Percentiles rank a stretch among this genome's conserved stretches.
Evolutionary conservation across 257 asterid genomes (phyloP).

Genomic region (Primulina eburnea): DNA sequence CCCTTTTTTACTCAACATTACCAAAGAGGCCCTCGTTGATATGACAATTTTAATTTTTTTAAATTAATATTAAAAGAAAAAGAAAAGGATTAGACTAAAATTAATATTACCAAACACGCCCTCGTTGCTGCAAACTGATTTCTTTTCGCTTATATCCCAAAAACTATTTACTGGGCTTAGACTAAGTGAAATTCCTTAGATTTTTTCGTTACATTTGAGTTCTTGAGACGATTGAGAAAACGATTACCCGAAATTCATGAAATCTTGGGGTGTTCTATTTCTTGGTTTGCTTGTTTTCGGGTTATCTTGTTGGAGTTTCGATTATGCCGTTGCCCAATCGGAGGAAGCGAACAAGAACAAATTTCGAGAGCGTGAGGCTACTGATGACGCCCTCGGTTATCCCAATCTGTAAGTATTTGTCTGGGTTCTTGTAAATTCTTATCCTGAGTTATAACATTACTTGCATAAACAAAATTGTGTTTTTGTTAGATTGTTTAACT

Average conservation of each 20-base stretch:
- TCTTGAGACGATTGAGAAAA: conserved; percentile 10
- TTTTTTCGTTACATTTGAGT: conserved; percentile 20
- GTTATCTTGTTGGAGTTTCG: conserved; percentile 41
- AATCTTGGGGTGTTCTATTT: conserved; percentile 48
- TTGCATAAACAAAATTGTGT: conserved; percentile 1
- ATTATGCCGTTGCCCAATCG: conserved; percentile 54
- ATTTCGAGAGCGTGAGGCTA: conserved; percentile 92
- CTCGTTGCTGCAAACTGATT: conserved; percentile 17
- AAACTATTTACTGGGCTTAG: conserved; percentile 44
- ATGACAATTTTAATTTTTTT: too few species aligned
- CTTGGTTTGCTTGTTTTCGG: conserved; percentile 48
- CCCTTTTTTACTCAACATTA: too few species aligned
- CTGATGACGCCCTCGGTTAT: conserved; percentile 84
- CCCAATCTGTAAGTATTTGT: conserved; percentile 68
- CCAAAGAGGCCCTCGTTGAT: too few species aligned
- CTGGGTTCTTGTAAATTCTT: conserved; percentile 10
- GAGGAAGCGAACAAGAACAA: conserved; percentile 67
- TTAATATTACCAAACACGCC: too few species aligned
- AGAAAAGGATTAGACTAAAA: not conserved
- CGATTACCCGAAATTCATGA: conserved; percentile 46
- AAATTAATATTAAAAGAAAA: not conserved
- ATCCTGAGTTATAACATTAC: conserved; percentile 11
- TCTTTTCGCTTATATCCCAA: conserved; percentile 33
- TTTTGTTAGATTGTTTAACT: conserved; percentile 10
- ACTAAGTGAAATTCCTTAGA: conserved; percentile 23